Base-by-base conservation (phyloP, 1,139 yeast species). In the Petasospora fabianii region DNA sequence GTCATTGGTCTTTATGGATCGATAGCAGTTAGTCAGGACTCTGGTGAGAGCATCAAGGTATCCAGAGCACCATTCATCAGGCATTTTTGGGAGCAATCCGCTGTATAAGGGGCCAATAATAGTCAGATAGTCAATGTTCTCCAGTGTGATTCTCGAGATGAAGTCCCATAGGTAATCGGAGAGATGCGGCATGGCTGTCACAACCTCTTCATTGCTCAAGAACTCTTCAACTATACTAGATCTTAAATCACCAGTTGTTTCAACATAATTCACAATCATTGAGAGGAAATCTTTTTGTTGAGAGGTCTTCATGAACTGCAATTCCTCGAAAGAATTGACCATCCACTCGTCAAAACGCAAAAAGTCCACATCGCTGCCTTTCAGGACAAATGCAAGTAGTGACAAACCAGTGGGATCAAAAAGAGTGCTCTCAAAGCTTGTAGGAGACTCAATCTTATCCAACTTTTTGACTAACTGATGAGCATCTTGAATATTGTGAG, bases 401-500 rank as follows among this genome's bases (percentile, higher is more conserved):
- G 46, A 38, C 7, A 40, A 32, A 3, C 40, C 43, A 2, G 40
- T 22, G 10, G 22, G 12, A 11, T 47, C 48, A 20, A 27, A 8
- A 9, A 50, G 6, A 4, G 47, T 21, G 0, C 34, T 4, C 6
- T 39, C 34, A 46, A 47, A 49, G 36, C 53, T 55, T 19, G 41
- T 41, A 2, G 61, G 56, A 2, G 51, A 27, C 5, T 38, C 37
- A 3, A 48, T 14, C 2, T 12, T 19, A 4, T 47, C 41, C 47
- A 61, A 43, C 15, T 38, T 47, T 24, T 36, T 30, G 3, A 44
- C 48, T 14, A 61, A 28, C 6, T 50, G 47, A 8, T 46, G 36
- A 8, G 54, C 21, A 3, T 54, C 48, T 6, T 45, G 37, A 6
- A 53, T 32, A 15, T 28, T 24, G 7, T 38, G 37, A 3, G 31